Evolutionary conservation across 75 land plant species (phyloP), one percentile per base, ranked within the genome.

Genomic region (Sequoiadendron giganteum): DNA sequence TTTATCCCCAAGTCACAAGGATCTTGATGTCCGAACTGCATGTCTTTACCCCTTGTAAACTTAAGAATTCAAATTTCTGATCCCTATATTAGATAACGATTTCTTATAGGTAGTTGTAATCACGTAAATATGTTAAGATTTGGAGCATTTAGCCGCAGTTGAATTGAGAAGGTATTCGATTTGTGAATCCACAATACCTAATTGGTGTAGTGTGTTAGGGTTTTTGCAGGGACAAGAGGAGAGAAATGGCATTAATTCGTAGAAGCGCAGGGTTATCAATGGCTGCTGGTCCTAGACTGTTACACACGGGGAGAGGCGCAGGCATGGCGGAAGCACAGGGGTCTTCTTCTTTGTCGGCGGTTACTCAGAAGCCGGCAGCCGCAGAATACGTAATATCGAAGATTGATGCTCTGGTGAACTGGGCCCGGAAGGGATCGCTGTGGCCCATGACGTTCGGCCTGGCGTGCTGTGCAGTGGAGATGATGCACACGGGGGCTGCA

Each of bases 361-460:
- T 90, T 39, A 18, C 90, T 10, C 92, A 88, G 56, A 38, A 93
- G 16, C 87, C 97, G 73, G 94, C 94, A 92, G 65, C 93, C 75
- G 99, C 96, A 79, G 97, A 98, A 89, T 98, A 72, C 70, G 99
- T 97, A 78, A 93, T 98, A 88, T 97, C 99, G 47, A 98, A 98
- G 93, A 93, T 98, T 38, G 99, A 98, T 87, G 96, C 93, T 38
- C 92, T 98, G 70, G 83, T 95, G 91, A 98, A 98, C 89, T 98
- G 97, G 97, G 99, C 97, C 13, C 92, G 99, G 39, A 89, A 91
- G n/a, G 99, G 99, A 6, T 98, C 99, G 61, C 94, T 98, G 90
- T 98, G 99, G 99, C 99, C 99, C 84, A 97, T 97, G 99, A 96
- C 99, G 25, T 97, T 97, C 90, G 99, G 99, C 6, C 91, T 97